Base-by-base conservation (phyloP, 352 stramenopile species). In the Globisporangium splendens region DNA sequence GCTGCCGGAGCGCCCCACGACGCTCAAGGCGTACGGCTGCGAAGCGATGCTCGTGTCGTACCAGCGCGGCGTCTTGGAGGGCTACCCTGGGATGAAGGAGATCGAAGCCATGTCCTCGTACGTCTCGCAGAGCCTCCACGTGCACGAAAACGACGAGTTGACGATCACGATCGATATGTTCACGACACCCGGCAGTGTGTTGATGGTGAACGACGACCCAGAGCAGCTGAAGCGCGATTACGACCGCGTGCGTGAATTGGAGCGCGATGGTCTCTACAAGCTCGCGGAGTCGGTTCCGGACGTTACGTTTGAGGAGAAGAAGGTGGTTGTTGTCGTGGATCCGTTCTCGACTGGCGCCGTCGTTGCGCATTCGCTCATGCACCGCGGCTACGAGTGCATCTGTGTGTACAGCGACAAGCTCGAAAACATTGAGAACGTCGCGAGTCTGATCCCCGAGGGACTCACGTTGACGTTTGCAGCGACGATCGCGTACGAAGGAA, bases 301-400 rank as follows among this genome's bases (percentile, higher is more conserved):
- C 7, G 28, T 47, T 39, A 15, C 53, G 6, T 58, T 50, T 20
- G 52, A 46, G 8, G 65, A 66, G 13, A 84, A 80, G 31, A 85
- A 88, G 43, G 77, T 92, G 13, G 94, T 97, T 1, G 83, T 98
- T 24, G 77, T 99, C 18, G 93, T 99, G 22, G 93, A 98, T 66
- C 95, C 96, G 1, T 99, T 98, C 68, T 98, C 89, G 6, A 98
- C 96, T 35, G 96, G 95, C 51, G 96, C 93, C 28, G 78, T 98
- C 46, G 74, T 99, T 13, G 96, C 91, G 18, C 90, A 98, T 50
- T 83, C 95, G 63, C 88, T 97, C 50, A 86, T 86, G 62, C 76
- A 77, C 42, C 80, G 88, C 48, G 95, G 93, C 35, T 98, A 95
- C 68, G 86, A 95, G 38, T 95, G 86, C 59, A 88, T 93, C 50